Conservation (phyloP, 2,329 filamentous ascomycete species). For the Diplocarpon mali region DNA sequence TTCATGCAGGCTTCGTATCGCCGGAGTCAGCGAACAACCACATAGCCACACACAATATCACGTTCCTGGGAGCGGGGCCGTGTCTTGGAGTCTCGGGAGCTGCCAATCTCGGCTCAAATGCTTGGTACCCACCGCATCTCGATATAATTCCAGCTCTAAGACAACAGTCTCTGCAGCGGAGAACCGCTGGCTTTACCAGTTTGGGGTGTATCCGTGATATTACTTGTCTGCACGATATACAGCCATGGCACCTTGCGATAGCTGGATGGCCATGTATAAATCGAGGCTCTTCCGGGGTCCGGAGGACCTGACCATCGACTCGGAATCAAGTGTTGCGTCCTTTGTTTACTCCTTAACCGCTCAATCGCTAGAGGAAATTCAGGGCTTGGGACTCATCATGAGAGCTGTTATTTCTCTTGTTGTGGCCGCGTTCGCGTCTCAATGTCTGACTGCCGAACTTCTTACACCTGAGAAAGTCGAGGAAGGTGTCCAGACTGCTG, state of each 20-base stretch:
- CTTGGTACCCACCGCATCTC: neutral
- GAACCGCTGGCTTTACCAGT: neutral
- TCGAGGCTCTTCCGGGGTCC: no score
- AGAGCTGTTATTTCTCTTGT: neutral
- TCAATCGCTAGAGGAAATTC: neutral
- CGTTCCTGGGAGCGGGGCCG: no score
- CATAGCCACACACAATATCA: neutral
- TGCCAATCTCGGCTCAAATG: no score
- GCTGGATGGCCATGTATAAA: no score
- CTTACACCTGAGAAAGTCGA: slow-evolving; percentile 2
- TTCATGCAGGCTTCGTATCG: neutral
- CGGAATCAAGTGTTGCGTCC: no score
- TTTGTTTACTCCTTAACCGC: no score
- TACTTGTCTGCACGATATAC: no score
- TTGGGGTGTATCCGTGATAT: neutral
- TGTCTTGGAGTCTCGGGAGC: no score
- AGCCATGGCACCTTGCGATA: no score
- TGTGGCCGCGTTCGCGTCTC: no score
- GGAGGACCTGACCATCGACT: no score
- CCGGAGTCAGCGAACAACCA: neutral
- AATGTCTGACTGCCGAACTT: neutral
- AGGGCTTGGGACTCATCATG: neutral
- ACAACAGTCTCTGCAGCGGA: neutral
- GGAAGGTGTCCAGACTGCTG: neutral
- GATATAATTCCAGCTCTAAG: neutral